Percentiles rank a stretch among this genome's conserved stretches.
Conservation (phyloP, 164 flowering plant species). For the Litsea cubeba region DNA sequence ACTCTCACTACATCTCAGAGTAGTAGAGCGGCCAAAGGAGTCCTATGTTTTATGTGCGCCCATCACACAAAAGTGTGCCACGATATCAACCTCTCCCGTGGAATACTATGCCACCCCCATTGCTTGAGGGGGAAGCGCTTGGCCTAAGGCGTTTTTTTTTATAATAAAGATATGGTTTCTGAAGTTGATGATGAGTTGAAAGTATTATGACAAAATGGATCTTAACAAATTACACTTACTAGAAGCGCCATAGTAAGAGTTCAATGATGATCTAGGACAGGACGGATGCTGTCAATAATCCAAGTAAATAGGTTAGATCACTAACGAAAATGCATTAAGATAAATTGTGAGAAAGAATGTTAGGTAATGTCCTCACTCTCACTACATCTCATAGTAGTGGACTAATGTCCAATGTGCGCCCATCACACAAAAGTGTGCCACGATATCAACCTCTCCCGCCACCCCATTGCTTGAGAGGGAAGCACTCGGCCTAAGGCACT, state of each 20-base stretch:
- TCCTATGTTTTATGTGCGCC: constrained; percentile 39
- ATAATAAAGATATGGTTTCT: constrained; percentile 21
- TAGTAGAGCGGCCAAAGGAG: constrained; percentile 40
- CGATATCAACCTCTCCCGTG: too few species aligned
- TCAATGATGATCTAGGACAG: too few species aligned
- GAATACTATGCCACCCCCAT: too few species aligned
- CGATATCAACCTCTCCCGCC: constrained; percentile 52
- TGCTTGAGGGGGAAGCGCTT: too few species aligned
- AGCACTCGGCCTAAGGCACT: constrained; percentile 69
- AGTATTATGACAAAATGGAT: too few species aligned
- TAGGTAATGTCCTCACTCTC: constrained; percentile 26
- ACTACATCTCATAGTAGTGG: constrained; percentile 34
- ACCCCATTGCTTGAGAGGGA: constrained; percentile 38
- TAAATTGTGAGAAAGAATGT: constrained; percentile 11
- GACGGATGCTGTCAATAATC: too few species aligned
- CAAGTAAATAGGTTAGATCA: too few species aligned
- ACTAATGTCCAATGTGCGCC: constrained; percentile 37
- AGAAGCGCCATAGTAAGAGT: too few species aligned
- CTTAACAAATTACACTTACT: too few species aligned
- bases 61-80: too few species aligned
- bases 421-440: constrained; percentile 56
- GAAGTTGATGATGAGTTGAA: too few species aligned
- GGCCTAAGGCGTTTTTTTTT: too few species aligned
- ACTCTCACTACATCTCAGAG: constrained; percentile 30
- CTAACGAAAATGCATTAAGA: not conserved